Percentiles rank a stretch among this genome's conserved stretches.
Conservation (phyloP, 2,329 filamentous ascomycete genomes). For the Arachnomyces sp. region DNA sequence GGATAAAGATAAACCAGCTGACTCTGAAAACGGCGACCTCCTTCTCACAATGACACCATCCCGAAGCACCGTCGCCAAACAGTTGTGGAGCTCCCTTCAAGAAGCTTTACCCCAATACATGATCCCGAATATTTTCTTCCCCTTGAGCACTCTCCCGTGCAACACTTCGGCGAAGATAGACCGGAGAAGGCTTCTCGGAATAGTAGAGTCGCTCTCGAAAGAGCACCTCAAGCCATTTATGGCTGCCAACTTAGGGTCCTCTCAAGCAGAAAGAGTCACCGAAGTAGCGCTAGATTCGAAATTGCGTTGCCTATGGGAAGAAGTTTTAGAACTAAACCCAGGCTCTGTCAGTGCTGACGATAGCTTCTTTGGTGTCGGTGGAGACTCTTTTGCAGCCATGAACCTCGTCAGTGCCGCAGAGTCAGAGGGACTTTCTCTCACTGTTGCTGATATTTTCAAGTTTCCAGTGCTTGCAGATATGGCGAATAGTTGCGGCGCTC, state of each 20-base stretch:
- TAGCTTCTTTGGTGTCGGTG: conserved; percentile 16
- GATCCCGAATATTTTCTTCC: conserved; percentile 26
- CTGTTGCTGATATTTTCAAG: conserved; percentile 19
- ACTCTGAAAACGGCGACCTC: conserved; percentile 9
- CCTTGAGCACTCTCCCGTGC: conserved; percentile 26
- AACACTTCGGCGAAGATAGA: conserved; percentile 29
- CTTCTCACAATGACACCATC: conserved; percentile 10
- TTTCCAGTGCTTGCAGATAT: conserved; percentile 28
- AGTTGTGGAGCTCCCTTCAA: conserved; percentile 7
- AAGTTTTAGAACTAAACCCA: conserved; percentile 6
- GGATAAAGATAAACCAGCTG: conserved; percentile 6
- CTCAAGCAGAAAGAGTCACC: too few species aligned
- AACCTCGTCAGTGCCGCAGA: conserved; percentile 15
- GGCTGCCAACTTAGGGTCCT: too few species aligned
- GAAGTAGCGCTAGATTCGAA: not conserved
- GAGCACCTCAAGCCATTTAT: too few species aligned
- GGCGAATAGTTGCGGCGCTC: conserved; percentile 14
- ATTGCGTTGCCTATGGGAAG: conserved; percentile 10
- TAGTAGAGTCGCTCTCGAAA: conserved; percentile 9
- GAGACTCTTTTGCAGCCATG: conserved; percentile 19
- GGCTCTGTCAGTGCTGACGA: conserved; percentile 10
- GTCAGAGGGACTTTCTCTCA: conserved; percentile 12
- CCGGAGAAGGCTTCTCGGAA: conserved; percentile 17
- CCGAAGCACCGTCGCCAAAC: conserved; percentile 8
- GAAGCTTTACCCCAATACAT: conserved; percentile 12